phyloP scores from a whole-genome alignment of 2,329 filamentous ascomycete species.

The Xylaria sp. region DNA sequence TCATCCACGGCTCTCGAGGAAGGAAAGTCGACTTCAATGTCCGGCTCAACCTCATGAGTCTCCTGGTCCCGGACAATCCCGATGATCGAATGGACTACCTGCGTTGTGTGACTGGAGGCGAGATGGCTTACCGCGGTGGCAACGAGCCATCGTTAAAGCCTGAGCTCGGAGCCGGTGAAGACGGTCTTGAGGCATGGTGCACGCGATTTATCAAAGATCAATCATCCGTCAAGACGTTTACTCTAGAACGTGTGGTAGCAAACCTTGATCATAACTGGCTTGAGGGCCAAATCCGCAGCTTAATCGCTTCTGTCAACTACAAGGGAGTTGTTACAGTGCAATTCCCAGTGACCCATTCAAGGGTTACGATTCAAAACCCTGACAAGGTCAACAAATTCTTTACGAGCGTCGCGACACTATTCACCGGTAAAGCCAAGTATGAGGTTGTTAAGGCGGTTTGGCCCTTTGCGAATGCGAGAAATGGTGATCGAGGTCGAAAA shows the following conservation, averaged over 20 bases:
- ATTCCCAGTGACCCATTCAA: conserved; percentile 40
- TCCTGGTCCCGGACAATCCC: conserved; percentile 62
- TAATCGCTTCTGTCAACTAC: conserved; percentile 63
- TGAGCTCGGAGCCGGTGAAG: conserved; percentile 54
- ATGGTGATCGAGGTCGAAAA: conserved; percentile 56
- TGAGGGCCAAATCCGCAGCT: conserved; percentile 64
- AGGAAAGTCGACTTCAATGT: conserved; percentile 62
- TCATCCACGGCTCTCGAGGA: conserved; percentile 60
- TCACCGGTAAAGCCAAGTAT: conserved; percentile 64
- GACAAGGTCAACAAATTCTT: conserved; percentile 66
- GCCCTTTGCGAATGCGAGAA: conserved; percentile 65
- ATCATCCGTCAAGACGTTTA: conserved; percentile 60
- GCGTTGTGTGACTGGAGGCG: conserved; percentile 60
- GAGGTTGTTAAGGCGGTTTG: conserved; percentile 67
- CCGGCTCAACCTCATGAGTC: conserved; percentile 64
- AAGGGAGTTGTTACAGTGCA: conserved; percentile 54
- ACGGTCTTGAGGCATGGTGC: conserved; percentile 62
- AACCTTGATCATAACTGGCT: conserved; percentile 67
- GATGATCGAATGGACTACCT: conserved; percentile 63
- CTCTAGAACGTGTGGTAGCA: conserved; percentile 62
- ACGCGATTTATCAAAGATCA: conserved; percentile 59
- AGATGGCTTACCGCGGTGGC: conserved; percentile 63
- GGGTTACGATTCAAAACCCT: conserved; percentile 56
- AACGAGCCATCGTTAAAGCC: conserved; percentile 56
- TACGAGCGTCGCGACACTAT: conserved; percentile 62